A percentile compares a stretch with the other conserved stretches of the same genome.
These are phyloP conservation scores for Phlebiopsis flavidoalba DNA, from an alignment of 768 basidiomycete genomes.

Conservation along the genomic window DNA sequence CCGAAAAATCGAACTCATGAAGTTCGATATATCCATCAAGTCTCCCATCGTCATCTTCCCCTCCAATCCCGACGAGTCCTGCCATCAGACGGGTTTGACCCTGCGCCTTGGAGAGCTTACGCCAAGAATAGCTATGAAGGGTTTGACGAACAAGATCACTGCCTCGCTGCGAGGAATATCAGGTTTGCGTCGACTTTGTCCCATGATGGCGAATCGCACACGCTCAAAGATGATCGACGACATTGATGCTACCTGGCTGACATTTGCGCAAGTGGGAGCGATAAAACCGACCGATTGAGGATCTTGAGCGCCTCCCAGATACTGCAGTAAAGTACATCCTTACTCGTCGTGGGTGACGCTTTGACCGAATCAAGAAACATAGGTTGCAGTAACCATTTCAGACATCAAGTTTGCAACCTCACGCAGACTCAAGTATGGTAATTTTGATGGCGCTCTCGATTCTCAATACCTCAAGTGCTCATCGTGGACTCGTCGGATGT, in stretches of 20 bases:
- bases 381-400: constrained; percentile 68
- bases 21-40: constrained; percentile 85
- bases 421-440: constrained; percentile 81
- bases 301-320: constrained; percentile 59
- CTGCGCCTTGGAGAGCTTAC: constrained; percentile 85
- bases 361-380: background rate
- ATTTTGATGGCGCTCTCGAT: constrained; percentile 60
- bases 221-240: constrained; percentile 90
- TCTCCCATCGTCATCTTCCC: constrained; percentile 93
- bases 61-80: constrained; percentile 50
- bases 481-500: constrained; percentile 37
- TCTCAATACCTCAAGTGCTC: constrained; percentile 67
- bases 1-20: constrained; percentile 92
- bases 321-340: constrained; percentile 54
- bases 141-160: constrained; percentile 16
- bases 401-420: constrained; percentile 78
- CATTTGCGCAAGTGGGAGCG: constrained; percentile 54
- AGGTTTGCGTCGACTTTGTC: constrained; percentile 69
- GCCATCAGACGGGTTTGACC: constrained; percentile 55
- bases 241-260: constrained; percentile 70
- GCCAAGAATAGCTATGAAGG: constrained; percentile 73
- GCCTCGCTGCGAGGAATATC: constrained; percentile 37
- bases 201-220: constrained; percentile 40
- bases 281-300: constrained; percentile 48
- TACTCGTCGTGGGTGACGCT: background rate